A percentile compares a stretch with the other conserved stretches of the same genome.
Evolutionary conservation across 1,139 yeast genomes (phyloP).

Genomic region (Pichia sp.): DNA sequence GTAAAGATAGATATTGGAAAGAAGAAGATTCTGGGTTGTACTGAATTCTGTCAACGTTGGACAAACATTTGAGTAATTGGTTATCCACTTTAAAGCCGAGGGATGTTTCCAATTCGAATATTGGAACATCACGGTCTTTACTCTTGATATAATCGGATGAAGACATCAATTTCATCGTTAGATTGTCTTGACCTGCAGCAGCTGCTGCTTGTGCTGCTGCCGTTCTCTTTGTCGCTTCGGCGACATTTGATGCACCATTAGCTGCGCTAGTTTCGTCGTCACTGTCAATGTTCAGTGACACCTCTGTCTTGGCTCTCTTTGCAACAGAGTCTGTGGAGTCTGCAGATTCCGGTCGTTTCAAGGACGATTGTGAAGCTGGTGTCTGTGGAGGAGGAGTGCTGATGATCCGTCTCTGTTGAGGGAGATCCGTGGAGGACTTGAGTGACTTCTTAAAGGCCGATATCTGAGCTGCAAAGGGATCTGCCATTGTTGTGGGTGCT

Average conservation of each 20-base stretch:
- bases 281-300: not conserved
- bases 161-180: conserved; percentile 33
- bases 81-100: conserved; percentile 42
- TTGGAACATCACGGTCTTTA: conserved; percentile 67
- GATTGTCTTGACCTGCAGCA: conserved; percentile 16
- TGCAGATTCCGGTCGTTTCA: conserved; percentile 26
- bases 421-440: conserved; percentile 29
- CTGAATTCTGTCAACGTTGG: conserved; percentile 72
- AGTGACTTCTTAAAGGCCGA: conserved; percentile 61
- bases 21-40: conserved; percentile 61
- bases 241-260: conserved; percentile 2
- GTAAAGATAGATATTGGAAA: conserved; percentile 83
- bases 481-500: conserved; percentile 30
- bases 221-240: conserved; percentile 1
- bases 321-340: conserved; percentile 26
- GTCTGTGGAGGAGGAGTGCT: not conserved
- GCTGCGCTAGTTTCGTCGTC: not conserved
- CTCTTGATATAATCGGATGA: conserved; percentile 86
- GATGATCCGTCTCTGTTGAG: conserved; percentile 17
- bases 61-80: conserved; percentile 64
- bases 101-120: conserved; percentile 59
- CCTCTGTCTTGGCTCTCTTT: not conserved
- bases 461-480: conserved; percentile 46
- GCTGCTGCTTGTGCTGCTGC: conserved; percentile 14
- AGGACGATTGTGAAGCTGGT: not conserved